Percentiles rank a stretch among this genome's conserved stretches.
Conservation (phyloP, 2,329 filamentous ascomycete genomes). For the Thermothelomyces thermophilus region DNA sequence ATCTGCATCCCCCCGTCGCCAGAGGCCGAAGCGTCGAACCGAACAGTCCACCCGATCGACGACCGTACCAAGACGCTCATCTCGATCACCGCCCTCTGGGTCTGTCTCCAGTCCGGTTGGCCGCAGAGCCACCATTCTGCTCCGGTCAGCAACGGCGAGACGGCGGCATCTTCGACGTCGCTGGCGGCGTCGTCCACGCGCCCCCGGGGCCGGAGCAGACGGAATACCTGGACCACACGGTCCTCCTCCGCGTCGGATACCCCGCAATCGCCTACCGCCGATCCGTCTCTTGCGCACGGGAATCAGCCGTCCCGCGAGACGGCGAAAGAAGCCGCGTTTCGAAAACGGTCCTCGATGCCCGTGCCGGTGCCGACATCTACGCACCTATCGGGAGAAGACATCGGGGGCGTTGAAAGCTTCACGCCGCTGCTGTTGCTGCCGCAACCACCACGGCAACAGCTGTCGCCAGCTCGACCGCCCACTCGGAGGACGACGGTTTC, state of each 20-base stretch:
- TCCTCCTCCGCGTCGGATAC: conserved; percentile 13
- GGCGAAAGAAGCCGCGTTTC: not conserved
- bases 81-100: conserved; percentile 46
- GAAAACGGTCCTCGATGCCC: conserved; percentile 11
- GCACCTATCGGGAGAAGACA: no score
- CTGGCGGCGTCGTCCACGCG: not conserved
- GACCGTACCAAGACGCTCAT: conserved; percentile 43
- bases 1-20: conserved; percentile 14
- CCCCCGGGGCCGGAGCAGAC: conserved; percentile 11
- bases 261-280: not conserved
- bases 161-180: not conserved
- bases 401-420: no score
- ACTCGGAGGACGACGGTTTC: conserved; percentile 16
- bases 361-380: not conserved
- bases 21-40: conserved; percentile 22
- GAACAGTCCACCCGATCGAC: conserved; percentile 35
- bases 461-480: conserved; percentile 13
- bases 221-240: conserved; percentile 23
- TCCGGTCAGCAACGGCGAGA: not conserved
- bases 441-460: not conserved
- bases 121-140: conserved; percentile 13
- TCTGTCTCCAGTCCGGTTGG: conserved; percentile 41
- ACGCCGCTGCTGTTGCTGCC: not conserved
- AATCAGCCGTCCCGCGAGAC: not conserved
- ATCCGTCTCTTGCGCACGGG: not conserved